Base-by-base conservation (phyloP, 2,329 filamentous ascomycete genomes). In the Pseudocercospora vitis region DNA sequence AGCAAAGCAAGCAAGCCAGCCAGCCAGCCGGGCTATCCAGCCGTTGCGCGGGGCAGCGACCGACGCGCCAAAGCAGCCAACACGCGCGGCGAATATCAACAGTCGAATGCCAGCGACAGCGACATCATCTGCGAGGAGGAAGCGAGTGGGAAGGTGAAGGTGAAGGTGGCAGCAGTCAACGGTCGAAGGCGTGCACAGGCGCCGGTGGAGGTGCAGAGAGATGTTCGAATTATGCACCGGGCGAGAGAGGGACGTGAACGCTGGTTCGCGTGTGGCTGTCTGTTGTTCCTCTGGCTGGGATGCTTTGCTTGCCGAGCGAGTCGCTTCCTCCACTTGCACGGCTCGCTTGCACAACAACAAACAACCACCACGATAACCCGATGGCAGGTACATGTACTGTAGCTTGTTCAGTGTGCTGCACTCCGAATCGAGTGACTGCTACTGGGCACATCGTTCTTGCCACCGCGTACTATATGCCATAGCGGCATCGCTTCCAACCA, bases 51-150 rank as follows among this genome's bases (percentile, higher is more conserved):
- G 37, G 37, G 37, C 37, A 42, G 21, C 37, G 37, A 42, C 37
- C 37, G 37, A 42, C 37, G 37, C 37, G 37, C 37, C 37, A 42
- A 26, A 42, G n/a, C n/a, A n/a, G 37, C 21, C 37, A 42, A 42
- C 37, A 42, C 37, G 37, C 37, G 37, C 37, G 18, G 37, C 21
- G 19, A 14, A 19, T 11, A 42, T 23, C 2, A 5, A 16, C n/a
- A 18, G 19, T 21, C 21, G 37, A 9, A 42, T 9, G 11, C n/a
- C 18, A 24, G n/a, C 3, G 37, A 2, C 18, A 14, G 37, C 37
- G 14, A 21, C 37, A 42, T 42, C 12, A 21, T 14, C 9, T 11
- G 33, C 18, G 32, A 35, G 18, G 31, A 16, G 18, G 31, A 33
- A 16, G 28, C 28, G 12, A 12, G 28, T 12, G 18, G 31, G 31